A percentile compares a stretch with the other conserved stretches of the same genome.
phyloP scores from a whole-genome alignment of 495 filamentous ascomycete genomes.

The Annulohypoxylon nitens region DNA sequence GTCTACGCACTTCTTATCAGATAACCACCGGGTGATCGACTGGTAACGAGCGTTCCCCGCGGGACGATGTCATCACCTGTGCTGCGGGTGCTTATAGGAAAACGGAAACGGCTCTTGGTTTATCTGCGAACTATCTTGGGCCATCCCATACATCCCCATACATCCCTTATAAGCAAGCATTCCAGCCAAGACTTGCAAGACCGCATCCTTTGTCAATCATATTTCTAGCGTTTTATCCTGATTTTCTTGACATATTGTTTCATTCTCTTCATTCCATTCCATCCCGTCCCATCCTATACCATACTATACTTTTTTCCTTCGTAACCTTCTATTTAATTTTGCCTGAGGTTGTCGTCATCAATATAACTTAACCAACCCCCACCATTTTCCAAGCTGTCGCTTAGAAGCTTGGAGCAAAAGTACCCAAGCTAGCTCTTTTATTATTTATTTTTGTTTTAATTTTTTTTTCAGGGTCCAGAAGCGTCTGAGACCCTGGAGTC shows the following conservation, averaged over 20 bases:
- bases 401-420: constrained; percentile 26
- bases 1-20: constrained; percentile 45
- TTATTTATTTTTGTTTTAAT: constrained; percentile 14
- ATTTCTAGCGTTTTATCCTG: constrained; percentile 28
- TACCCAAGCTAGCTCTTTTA: constrained; percentile 32
- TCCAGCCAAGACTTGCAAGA: constrained; percentile 43
- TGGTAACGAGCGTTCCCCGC: constrained; percentile 46
- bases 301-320: background rate
- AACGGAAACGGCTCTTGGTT: constrained; percentile 48
- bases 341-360: constrained; percentile 33
- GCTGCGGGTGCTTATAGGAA: constrained; percentile 42
- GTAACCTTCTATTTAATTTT: constrained; percentile 25
- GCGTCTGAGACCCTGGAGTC: constrained; percentile 34
- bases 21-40: constrained; percentile 49
- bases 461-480: constrained; percentile 42
- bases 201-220: constrained; percentile 37
- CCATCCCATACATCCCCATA: constrained; percentile 42
- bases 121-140: constrained; percentile 49
- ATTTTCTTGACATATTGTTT: constrained; percentile 23
- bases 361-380: constrained; percentile 11
- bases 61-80: constrained; percentile 46
- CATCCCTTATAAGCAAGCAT: constrained; percentile 29
- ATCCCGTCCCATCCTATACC: background rate
- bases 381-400: constrained; percentile 11
- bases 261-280: constrained; percentile 21